Percentiles rank a stretch among this genome's conserved stretches.
Conservation (phyloP, 2,329 filamentous ascomycete genomes). For the Fusarium aywerte region DNA sequence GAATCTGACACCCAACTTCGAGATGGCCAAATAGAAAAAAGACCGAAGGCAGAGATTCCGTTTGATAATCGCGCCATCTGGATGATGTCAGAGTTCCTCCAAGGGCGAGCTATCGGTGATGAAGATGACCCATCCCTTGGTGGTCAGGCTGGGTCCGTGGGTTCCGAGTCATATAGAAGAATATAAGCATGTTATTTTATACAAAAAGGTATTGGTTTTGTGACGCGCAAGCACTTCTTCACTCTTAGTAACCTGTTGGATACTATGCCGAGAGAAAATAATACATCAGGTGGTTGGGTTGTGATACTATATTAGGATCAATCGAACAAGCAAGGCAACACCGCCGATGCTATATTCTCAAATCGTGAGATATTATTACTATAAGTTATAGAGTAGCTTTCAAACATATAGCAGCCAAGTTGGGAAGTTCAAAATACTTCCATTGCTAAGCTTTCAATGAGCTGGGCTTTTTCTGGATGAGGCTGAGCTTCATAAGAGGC, state of each 20-base stretch:
- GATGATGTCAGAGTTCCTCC: conserved; percentile 11
- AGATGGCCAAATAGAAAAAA: not conserved
- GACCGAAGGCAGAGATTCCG: not conserved
- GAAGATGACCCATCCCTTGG: conserved; percentile 11
- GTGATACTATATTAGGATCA: conserved; percentile 11
- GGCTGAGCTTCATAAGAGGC: not conserved
- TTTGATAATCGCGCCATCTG: not conserved
- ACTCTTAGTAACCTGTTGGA: not conserved
- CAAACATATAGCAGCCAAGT: not conserved
- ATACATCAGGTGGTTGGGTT: not conserved
- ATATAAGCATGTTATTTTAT: not conserved
- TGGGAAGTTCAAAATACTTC: no score
- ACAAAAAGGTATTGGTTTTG: not conserved
- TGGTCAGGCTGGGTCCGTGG: not conserved
- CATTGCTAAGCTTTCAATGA: not conserved
- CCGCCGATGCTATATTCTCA: not conserved
- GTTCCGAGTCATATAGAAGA: not conserved
- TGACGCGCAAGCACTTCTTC: not conserved
- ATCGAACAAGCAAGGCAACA: not conserved
- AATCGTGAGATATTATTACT: not conserved
- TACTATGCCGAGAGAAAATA: not conserved
- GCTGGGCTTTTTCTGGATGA: not conserved
- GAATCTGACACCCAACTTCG: conserved; percentile 17
- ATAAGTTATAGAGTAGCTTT: no score
- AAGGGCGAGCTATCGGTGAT: not conserved